Conservation (phyloP, 768 basidiomycete genomes). For the Rhodotorula babjevae region DNA sequence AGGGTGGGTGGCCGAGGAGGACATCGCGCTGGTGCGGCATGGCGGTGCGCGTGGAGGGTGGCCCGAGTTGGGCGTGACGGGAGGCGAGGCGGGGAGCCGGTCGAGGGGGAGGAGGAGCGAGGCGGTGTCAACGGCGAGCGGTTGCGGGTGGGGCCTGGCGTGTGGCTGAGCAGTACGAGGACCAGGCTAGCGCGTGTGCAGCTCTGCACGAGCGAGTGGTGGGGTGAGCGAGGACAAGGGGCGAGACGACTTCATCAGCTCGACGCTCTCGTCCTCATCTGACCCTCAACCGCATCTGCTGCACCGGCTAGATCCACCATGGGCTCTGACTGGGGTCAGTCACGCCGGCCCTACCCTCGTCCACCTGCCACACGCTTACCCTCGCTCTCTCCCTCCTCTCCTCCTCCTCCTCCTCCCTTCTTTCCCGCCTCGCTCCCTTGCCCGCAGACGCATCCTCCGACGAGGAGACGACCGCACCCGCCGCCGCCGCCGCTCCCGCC, state of each 20-base stretch:
- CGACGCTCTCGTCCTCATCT: neutral
- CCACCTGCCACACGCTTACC: neutral
- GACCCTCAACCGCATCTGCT: neutral
- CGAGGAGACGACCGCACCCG: constrained; percentile 49
- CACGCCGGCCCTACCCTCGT: neutral
- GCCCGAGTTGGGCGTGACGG: too few relatives aligned
- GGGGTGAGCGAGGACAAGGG: too few relatives aligned
- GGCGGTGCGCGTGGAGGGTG: too few relatives aligned
- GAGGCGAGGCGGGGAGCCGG: too few relatives aligned
- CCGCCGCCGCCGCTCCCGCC: constrained; percentile 44
- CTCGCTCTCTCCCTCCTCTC: neutral
- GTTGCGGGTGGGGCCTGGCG: too few relatives aligned
- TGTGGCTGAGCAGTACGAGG: too few relatives aligned
- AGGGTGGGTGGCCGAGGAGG: too few relatives aligned
- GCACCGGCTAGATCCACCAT: neutral
- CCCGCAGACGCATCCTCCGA: constrained; percentile 33
- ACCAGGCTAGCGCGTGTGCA: too few relatives aligned
- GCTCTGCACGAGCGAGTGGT: too few relatives aligned
- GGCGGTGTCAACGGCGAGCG: too few relatives aligned
- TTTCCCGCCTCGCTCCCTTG: neutral
- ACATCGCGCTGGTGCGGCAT: too few relatives aligned
- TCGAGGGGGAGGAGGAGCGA: too few relatives aligned
- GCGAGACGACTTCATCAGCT: neutral
- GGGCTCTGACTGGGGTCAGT: constrained; percentile 14
- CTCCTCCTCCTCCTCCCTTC: neutral